phyloP scores from a whole-genome alignment of 345 rosid genomes.

The Corymbia maculata region DNA sequence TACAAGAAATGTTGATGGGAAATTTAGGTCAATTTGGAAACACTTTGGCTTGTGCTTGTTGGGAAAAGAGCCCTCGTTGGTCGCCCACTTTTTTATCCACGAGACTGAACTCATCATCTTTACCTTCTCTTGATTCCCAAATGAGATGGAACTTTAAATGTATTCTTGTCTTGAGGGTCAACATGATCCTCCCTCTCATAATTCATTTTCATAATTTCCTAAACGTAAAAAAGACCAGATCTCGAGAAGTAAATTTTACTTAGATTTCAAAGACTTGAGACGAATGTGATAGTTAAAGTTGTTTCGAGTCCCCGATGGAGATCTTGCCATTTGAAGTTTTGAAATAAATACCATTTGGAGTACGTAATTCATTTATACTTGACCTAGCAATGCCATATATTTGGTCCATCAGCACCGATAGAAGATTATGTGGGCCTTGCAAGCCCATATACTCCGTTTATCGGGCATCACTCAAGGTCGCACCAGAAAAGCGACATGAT shows the following conservation, averaged over 20 bases:
- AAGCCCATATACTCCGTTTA: neutral
- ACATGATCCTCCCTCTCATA: neutral
- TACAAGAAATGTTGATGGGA: neutral
- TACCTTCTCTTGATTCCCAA: neutral
- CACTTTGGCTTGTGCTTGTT: neutral
- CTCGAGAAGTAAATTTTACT: neutral
- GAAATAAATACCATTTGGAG: neutral
- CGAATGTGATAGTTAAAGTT: neutral
- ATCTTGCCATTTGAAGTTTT: neutral
- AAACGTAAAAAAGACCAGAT: neutral
- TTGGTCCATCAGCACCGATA: neutral
- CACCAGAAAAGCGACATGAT: neutral
- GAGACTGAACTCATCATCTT: neutral
- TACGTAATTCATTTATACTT: neutral
- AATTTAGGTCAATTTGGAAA: neutral
- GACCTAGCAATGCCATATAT: neutral
- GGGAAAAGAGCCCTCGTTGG: neutral
- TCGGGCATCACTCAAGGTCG: neutral
- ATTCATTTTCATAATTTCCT: neutral
- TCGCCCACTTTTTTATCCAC: neutral
- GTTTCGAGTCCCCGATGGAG: accelerated
- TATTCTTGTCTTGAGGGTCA: neutral
- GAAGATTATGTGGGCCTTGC: neutral
- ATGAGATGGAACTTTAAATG: neutral
- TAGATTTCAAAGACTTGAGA: neutral